Evolutionary conservation across 1,139 yeast species (phyloP).

Genomic region (Yamadazyma diospyri): DNA sequence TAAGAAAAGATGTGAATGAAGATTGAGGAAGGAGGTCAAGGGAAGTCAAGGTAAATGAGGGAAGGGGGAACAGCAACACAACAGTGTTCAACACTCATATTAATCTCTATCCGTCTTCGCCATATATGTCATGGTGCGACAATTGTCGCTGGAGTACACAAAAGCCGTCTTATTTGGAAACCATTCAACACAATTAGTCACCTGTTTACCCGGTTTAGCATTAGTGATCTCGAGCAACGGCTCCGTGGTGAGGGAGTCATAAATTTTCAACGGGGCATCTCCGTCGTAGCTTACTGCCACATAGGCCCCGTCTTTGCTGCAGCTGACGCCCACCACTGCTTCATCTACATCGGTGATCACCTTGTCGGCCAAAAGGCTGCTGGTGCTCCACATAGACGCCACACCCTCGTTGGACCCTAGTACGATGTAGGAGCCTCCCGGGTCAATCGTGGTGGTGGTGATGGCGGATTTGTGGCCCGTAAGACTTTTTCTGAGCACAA

Average conservation of each 20-base stretch:
- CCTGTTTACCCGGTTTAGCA: conserved; percentile 33
- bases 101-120: conserved; percentile 13
- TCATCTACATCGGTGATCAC: conserved; percentile 50
- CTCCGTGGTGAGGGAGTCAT: conserved; percentile 28
- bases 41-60: no score
- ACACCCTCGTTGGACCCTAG: conserved; percentile 72
- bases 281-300: conserved; percentile 46
- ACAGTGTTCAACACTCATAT: no score
- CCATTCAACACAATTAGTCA: conserved; percentile 37
- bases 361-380: conserved; percentile 40
- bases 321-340: conserved; percentile 41
- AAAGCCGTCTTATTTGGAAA: conserved; percentile 37
- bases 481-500: conserved; percentile 13
- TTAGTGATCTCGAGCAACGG: conserved; percentile 34
- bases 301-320: conserved; percentile 43
- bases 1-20: no score
- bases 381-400: conserved; percentile 57
- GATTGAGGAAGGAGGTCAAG: no score
- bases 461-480: conserved; percentile 52
- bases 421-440: conserved; percentile 52
- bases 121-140: conserved; percentile 28
- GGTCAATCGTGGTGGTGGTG: conserved; percentile 52
- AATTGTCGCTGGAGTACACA: conserved; percentile 33
- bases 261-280: conserved; percentile 36
- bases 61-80: no score